Evolutionary conservation across 2,329 filamentous ascomycete genomes (phyloP).

Genomic region (Capronia americana): DNA sequence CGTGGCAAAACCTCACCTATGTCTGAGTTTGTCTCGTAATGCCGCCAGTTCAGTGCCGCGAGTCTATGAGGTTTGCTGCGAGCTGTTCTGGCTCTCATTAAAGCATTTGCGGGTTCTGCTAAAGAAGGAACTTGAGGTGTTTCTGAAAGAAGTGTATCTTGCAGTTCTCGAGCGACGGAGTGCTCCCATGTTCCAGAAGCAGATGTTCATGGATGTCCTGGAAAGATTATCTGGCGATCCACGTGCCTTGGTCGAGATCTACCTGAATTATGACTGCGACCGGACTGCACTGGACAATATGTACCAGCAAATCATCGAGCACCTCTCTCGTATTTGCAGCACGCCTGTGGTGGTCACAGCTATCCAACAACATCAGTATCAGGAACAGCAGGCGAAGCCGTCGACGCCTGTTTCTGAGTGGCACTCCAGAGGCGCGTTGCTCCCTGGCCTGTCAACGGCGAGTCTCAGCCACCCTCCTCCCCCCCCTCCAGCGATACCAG

Average conservation of each 20-base stretch:
- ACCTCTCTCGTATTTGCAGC: slow-evolving; percentile 85
- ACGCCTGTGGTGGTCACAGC: slow-evolving; percentile 76
- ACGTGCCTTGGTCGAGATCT: slow-evolving; percentile 87
- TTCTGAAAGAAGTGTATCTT: slow-evolving; percentile 95
- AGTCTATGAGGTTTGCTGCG: slow-evolving; percentile 94
- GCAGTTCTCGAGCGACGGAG: slow-evolving; percentile 86
- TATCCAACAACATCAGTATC: slow-evolving; percentile 82
- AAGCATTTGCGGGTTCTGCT: slow-evolving; percentile 91
- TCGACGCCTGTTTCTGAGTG: slow-evolving; percentile 72
- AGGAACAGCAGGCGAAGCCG: slow-evolving; percentile 73
- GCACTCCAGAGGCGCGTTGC: slow-evolving; percentile 84
- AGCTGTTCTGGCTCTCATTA: slow-evolving; percentile 98
- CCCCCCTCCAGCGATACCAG: slow-evolving; percentile 66
- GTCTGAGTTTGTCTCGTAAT: slow-evolving; percentile 91
- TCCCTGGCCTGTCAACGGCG: slow-evolving; percentile 82
- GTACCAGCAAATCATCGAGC: slow-evolving; percentile 91
- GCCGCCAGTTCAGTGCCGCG: slow-evolving; percentile 89
- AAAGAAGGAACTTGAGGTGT: slow-evolving; percentile 99
- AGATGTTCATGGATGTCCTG: slow-evolving; percentile 86
- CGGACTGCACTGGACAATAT: slow-evolving; percentile 92
- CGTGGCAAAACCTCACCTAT: slow-evolving; percentile 95
- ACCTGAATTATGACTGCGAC: slow-evolving; percentile 98
- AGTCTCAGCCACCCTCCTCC: slow-evolving; percentile 66
- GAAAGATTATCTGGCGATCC: slow-evolving; percentile 85
- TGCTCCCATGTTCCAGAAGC: slow-evolving; percentile 87